Evolutionary conservation across 805 yeast genomes (phyloP).

Genomic region (Ogataea ramenticola): DNA sequence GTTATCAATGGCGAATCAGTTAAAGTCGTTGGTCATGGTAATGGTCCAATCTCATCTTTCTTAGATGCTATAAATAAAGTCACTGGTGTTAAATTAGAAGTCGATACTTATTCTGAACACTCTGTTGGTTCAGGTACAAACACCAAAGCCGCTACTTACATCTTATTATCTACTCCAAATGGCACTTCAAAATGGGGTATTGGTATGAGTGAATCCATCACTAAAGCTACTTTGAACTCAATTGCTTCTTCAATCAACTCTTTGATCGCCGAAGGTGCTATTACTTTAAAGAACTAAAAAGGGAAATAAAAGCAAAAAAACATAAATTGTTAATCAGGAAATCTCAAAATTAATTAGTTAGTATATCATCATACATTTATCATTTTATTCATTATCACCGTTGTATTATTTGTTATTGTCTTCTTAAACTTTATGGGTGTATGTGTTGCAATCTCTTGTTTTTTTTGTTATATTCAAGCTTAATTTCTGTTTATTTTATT

Average conservation of each 20-base stretch:
- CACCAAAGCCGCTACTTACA: slow-evolving; percentile 70
- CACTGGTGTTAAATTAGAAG: slow-evolving; percentile 49
- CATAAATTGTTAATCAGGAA: too few species aligned
- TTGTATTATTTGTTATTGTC: too few species aligned
- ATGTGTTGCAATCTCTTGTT: too few species aligned
- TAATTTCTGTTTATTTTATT: too few species aligned
- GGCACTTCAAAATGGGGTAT: slow-evolving; percentile 70
- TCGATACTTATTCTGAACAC: slow-evolving; percentile 64
- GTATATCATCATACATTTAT: too few species aligned
- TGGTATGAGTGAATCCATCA: slow-evolving; percentile 85
- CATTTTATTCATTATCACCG: too few species aligned
- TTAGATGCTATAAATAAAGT: slow-evolving; percentile 53
- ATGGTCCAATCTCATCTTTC: slow-evolving; percentile 74
- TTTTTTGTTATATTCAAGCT: too few species aligned
- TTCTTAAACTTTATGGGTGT: too few species aligned
- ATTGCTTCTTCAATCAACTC: slow-evolving; percentile 58
- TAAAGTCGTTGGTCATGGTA: slow-evolving; percentile 52
- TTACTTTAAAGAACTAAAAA: slow-evolving; percentile 4
- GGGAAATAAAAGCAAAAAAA: background rate
- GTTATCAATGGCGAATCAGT: slow-evolving; percentile 25
- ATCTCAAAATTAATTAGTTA: background rate
- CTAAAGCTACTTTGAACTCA: slow-evolving; percentile 74
- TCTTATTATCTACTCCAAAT: slow-evolving; percentile 24
- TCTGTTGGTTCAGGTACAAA: slow-evolving; percentile 65
- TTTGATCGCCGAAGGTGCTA: slow-evolving; percentile 18